Base-by-base conservation (phyloP, 2,329 filamentous ascomycete genomes). In the Colletotrichum plurivorum region DNA sequence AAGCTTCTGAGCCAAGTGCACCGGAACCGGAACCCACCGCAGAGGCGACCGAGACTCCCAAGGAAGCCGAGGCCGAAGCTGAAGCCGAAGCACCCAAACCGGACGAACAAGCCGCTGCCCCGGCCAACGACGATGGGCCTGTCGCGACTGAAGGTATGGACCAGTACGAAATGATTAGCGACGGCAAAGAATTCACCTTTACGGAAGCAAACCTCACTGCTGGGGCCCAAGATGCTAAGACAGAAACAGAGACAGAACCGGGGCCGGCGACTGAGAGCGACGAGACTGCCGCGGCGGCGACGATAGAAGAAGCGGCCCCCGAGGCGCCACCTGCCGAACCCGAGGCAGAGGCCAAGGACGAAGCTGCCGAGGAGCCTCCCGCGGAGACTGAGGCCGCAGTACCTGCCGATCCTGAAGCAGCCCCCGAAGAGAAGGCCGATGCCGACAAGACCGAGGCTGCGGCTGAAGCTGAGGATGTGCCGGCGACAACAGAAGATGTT, bases 71-170 rank as follows among this genome's bases (percentile, higher is more conserved):
- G 18, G 36, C 54, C n/a, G 54, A 56, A n/a, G 13, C n/a, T 18
- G 45, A 57, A 27, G 60, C 52, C 43, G 43, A 43, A 5, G 27
- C 10, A 15, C 16, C n/a, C 43, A 41, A 43, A 16, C 52, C 45
- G 6, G 54, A 52, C 10, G 54, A 46, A 36, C 18, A 1, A 3
- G 9, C 46, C 39, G 18, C 46, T 27, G 18, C 20, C 13, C 4
- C 60, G 18, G 16, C 64, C 16, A 36, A 60, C 9, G 36, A 60
- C 9, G 61, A 55, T 16, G 49, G 31, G 43, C 27, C 39, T 20
- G 27, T 66, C 22, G 55, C 62, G 36, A 52, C 62, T 43, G 66
- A 69, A 69, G 66, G 66, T 69, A 69, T 69, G 66, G 55, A 69
- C 36, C 41, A 46, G 54, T 69, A 69, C 36, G 55, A 60, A 60